Evolutionary conservation across 768 basidiomycete genomes (phyloP).

Genomic region (Lactarius sp.): DNA sequence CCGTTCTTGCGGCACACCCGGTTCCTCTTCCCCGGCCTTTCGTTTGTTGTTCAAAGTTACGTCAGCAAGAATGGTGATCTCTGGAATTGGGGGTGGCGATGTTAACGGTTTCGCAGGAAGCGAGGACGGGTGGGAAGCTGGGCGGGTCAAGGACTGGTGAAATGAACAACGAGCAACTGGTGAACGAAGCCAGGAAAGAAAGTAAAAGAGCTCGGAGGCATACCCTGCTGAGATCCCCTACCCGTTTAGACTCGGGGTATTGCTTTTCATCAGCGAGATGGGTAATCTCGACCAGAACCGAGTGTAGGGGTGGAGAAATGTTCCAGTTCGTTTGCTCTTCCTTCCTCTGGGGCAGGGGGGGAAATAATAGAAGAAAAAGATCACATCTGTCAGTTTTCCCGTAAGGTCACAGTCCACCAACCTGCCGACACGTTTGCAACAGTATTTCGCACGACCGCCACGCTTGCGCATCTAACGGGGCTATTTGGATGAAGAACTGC

Average conservation of each 20-base stretch:
- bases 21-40: constrained; percentile 2
- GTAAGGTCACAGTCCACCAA: constrained; percentile 28
- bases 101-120: constrained; percentile 11
- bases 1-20: neutral
- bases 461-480: constrained; percentile 30
- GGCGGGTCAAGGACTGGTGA: constrained; percentile 7
- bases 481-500: constrained; percentile 32
- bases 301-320: constrained; percentile 8
- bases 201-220: constrained; percentile 12
- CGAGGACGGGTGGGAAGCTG: neutral
- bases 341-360: constrained; percentile 12
- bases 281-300: constrained; percentile 16
- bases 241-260: constrained; percentile 9
- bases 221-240: constrained; percentile 26
- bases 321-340: constrained; percentile 20
- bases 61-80: neutral
- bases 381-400: constrained; percentile 10
- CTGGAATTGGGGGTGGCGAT: neutral
- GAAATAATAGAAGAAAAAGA: neutral
- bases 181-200: neutral
- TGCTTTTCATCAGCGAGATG: constrained; percentile 12
- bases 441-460: constrained; percentile 39
- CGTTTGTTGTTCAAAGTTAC: neutral
- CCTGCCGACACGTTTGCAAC: constrained; percentile 41
- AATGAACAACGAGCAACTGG: neutral